Percentiles rank a stretch among this genome's conserved stretches.
These are phyloP conservation scores for Flaveria bidentis DNA, from an alignment of 129 eudicot species.

Conservation along the genomic window DNA sequence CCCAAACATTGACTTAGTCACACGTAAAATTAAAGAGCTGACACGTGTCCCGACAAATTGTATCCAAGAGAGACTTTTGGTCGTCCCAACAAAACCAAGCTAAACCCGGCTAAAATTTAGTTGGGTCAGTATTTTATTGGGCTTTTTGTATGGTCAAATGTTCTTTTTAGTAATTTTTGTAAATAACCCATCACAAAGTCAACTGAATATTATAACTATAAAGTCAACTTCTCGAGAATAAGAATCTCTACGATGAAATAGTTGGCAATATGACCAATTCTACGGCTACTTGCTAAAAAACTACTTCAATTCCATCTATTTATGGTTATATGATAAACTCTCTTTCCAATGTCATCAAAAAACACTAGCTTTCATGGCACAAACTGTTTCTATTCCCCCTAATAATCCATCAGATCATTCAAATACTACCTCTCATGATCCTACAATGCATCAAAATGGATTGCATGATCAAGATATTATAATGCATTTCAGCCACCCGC, in stretches of 20 bases:
- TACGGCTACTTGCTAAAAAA: slow-evolving; percentile 21
- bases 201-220: slow-evolving; percentile 4
- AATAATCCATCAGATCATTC: not conserved
- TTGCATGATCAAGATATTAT: not conserved
- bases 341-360: slow-evolving; percentile 4
- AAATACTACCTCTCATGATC: not conserved
- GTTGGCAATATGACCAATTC: slow-evolving; percentile 38
- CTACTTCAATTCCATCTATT: not conserved
- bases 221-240: slow-evolving; percentile 7
- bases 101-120: no score
- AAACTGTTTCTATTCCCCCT: slow-evolving; percentile 1
- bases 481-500: slow-evolving; percentile 71
- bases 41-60: no score
- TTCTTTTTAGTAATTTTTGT: no score
- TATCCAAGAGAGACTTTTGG: no score
- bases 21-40: no score
- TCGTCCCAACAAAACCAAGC: no score
- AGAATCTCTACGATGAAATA: slow-evolving; percentile 24
- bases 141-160: no score
- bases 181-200: slow-evolving; percentile 16
- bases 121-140: no score
- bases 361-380: not conserved
- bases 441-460: slow-evolving; percentile 9
- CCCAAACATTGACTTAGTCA: slow-evolving; percentile 12
- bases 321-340: not conserved